Evolutionary conservation across 2,329 filamentous ascomycete genomes (phyloP).

Genomic region (Sporothrix humicola): DNA sequence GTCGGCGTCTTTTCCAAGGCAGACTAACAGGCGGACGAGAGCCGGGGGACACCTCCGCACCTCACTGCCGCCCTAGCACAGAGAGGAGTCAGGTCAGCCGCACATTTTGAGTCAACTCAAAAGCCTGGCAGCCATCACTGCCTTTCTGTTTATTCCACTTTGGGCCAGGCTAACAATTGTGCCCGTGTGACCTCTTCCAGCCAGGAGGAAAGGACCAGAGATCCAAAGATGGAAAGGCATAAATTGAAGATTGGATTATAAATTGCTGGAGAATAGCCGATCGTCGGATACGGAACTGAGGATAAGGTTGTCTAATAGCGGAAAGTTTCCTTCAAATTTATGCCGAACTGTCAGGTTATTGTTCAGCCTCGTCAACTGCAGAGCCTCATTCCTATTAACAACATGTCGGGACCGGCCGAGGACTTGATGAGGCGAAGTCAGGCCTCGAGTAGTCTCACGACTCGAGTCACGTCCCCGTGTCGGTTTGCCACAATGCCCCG

Average conservation of each 20-base stretch:
- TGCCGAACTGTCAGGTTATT: neutral
- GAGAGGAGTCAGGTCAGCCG: constrained; percentile 9
- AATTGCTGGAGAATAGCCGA: neutral
- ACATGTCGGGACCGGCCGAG: neutral
- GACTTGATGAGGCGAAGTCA: neutral
- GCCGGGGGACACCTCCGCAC: neutral
- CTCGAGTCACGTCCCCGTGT: neutral
- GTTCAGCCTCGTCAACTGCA: constrained; percentile 6
- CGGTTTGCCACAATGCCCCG: neutral
- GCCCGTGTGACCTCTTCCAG: constrained; percentile 4
- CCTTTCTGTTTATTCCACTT: neutral
- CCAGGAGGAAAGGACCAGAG: neutral
- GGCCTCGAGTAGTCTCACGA: no score
- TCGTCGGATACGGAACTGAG: neutral
- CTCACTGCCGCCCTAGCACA: no score
- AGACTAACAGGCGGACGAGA: constrained; percentile 24
- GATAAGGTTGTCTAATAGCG: neutral
- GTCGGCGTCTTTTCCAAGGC: constrained; percentile 8
- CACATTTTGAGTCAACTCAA: neutral
- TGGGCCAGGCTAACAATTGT: constrained; percentile 1
- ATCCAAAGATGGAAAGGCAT: neutral
- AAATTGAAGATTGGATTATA: neutral
- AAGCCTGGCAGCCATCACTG: neutral
- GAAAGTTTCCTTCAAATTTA: neutral
- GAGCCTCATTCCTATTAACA: no score